Conservation (phyloP, 2,329 filamentous ascomycete genomes). For the Capronia coronata region DNA sequence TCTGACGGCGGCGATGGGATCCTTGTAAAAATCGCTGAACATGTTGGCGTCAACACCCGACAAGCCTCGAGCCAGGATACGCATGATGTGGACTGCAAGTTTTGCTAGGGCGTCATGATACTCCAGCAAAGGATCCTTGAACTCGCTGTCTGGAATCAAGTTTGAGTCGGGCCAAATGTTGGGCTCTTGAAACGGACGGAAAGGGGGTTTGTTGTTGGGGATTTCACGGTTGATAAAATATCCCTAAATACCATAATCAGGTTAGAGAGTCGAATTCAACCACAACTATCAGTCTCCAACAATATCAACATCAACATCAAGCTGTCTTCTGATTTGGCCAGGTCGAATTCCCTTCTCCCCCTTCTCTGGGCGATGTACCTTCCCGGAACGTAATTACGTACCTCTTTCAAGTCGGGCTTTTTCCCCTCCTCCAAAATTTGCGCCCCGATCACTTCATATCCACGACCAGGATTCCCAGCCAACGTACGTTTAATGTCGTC, state of each 20-base stretch:
- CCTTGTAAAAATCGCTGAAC: conserved; percentile 28
- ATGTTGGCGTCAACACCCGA: conserved; percentile 36
- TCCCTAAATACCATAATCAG: too few species aligned
- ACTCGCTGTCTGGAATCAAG: conserved; percentile 5
- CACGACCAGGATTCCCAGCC: conserved; percentile 20
- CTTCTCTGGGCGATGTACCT: too few species aligned
- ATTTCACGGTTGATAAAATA: conserved; percentile 29
- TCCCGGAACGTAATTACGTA: too few species aligned
- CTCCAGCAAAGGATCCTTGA: conserved; percentile 17
- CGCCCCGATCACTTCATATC: conserved; percentile 30
- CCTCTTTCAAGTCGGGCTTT: conserved; percentile 31
- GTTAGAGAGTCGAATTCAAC: too few species aligned
- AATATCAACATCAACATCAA: too few species aligned
- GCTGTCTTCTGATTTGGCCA: background rate
- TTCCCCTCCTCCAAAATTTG: conserved; percentile 29
- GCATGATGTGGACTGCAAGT: conserved; percentile 16
- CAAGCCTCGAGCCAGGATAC: conserved; percentile 43
- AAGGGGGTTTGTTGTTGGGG: conserved; percentile 18
- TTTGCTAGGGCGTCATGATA: conserved; percentile 15
- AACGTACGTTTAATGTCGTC: conserved; percentile 24
- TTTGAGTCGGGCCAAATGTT: conserved; percentile 18
- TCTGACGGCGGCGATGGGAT: conserved; percentile 29
- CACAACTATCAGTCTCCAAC: too few species aligned
- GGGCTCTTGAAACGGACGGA: conserved; percentile 20
- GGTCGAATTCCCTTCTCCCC: background rate